These are phyloP conservation scores for Trapa bicornis DNA, from an alignment of 345 rosid genomes.

Conservation along the genomic window DNA sequence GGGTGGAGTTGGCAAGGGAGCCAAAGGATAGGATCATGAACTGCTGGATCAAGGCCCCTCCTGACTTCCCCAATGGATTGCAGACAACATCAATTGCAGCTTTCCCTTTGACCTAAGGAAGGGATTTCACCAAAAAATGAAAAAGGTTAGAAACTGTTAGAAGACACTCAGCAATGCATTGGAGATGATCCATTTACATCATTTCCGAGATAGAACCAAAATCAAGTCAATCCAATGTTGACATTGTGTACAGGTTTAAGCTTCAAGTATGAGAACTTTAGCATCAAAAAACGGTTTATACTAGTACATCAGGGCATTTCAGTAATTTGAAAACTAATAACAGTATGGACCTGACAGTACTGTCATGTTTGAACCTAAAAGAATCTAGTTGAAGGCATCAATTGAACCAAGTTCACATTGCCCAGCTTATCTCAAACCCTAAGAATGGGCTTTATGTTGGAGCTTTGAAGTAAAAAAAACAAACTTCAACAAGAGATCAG, in stretches of 20 bases:
- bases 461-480: background rate
- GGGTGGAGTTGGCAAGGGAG: conserved; percentile 87
- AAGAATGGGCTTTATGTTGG: background rate
- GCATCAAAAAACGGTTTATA: background rate
- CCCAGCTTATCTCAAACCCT: background rate
- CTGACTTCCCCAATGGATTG: conserved; percentile 87
- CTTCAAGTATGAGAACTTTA: background rate
- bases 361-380: background rate
- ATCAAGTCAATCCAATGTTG: background rate
- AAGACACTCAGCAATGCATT: background rate
- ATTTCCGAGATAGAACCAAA: background rate
- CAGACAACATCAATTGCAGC: conserved; percentile 95
- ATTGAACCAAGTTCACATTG: background rate
- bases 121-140: background rate
- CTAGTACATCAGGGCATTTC: background rate
- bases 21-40: conserved; percentile 94
- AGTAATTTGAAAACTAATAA: background rate
- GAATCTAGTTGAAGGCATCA: background rate
- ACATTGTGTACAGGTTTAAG: background rate
- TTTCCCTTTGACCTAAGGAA: conserved; percentile 78
- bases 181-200: background rate
- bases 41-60: conserved; percentile 95
- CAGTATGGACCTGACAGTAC: background rate
- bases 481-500: background rate
- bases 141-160: background rate